Percentiles rank a stretch among this genome's conserved stretches.
Evolutionary conservation across 2,329 filamentous ascomycete genomes (phyloP).

Genomic region (Phialophora tarda): DNA sequence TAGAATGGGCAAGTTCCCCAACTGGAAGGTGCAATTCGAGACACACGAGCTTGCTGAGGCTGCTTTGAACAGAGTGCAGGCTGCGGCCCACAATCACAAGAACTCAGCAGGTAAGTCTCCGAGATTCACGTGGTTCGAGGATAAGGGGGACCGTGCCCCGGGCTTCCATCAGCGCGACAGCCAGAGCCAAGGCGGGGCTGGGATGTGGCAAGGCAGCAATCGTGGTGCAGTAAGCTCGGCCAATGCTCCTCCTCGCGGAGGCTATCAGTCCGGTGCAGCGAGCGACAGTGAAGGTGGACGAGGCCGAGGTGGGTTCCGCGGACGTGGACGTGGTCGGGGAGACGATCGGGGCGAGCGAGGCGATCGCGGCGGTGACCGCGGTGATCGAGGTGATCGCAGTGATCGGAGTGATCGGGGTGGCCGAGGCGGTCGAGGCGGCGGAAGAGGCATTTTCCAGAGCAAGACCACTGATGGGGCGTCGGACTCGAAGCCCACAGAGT

Average conservation of each 20-base stretch:
- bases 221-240: slow-evolving; percentile 69
- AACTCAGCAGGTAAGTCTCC: slow-evolving; percentile 77
- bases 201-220: slow-evolving; percentile 61
- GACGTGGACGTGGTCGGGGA: slow-evolving; percentile 64
- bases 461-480: slow-evolving; percentile 64
- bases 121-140: slow-evolving; percentile 81
- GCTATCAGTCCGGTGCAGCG: slow-evolving; percentile 83
- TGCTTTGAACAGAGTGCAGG: slow-evolving; percentile 70
- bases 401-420: slow-evolving; percentile 57
- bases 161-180: slow-evolving; percentile 47
- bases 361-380: slow-evolving; percentile 48
- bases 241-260: slow-evolving; percentile 64
- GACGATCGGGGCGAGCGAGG: slow-evolving; percentile 62
- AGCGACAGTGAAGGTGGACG: slow-evolving; percentile 75
- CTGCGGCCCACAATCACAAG: slow-evolving; percentile 74
- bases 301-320: slow-evolving; percentile 60
- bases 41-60: slow-evolving; percentile 78
- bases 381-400: slow-evolving; percentile 62
- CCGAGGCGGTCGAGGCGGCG: neutral
- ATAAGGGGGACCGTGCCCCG: slow-evolving; percentile 55
- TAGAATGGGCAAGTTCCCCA: slow-evolving; percentile 69
- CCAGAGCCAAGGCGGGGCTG: slow-evolving; percentile 54
- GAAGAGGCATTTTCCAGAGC: slow-evolving; percentile 60
- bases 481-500: slow-evolving; percentile 41
- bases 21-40: slow-evolving; percentile 86